phyloP scores from a whole-genome alignment of 148 eudicot species.

The Heliamphora exappendiculata region DNA sequence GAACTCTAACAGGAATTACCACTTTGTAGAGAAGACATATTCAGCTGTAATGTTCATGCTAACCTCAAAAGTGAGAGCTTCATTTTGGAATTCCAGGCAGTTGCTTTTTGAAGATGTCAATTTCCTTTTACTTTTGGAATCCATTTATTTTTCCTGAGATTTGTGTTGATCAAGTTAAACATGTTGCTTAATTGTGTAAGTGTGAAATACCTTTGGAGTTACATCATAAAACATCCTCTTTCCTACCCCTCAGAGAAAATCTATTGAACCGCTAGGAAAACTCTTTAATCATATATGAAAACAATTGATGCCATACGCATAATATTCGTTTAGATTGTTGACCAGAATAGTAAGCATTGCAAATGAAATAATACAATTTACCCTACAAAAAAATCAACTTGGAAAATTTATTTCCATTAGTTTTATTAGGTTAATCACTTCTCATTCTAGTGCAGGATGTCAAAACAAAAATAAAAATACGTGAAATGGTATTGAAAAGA shows the following conservation, averaged over 20 bases:
- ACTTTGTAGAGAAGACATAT: too few relatives aligned
- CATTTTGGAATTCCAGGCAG: too few relatives aligned
- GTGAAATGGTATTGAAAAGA: not conserved
- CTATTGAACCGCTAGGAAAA: not conserved
- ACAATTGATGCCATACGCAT: not conserved
- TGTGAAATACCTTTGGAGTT: not conserved
- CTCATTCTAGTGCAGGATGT: not conserved
- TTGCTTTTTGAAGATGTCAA: too few relatives aligned
- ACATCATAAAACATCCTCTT: slow-evolving; percentile 1
- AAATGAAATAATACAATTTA: not conserved
- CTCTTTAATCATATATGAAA: not conserved
- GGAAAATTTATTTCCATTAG: not conserved
- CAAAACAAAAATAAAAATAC: not conserved
- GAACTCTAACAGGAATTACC: too few relatives aligned
- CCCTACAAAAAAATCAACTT: not conserved
- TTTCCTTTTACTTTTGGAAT: too few relatives aligned
- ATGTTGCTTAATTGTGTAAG: not conserved
- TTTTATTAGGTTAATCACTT: not conserved
- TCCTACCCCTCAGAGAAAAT: not conserved
- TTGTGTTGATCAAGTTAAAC: too few relatives aligned
- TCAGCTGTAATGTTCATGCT: too few relatives aligned
- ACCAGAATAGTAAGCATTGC: not conserved
- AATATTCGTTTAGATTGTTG: not conserved
- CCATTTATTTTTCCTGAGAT: too few relatives aligned
- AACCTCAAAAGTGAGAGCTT: too few relatives aligned